Evolutionary conservation across 192 early-diverging fungal species (phyloP), one percentile per base, ranked within the genome.

Genomic region (Glomus cerebriforme): DNA sequence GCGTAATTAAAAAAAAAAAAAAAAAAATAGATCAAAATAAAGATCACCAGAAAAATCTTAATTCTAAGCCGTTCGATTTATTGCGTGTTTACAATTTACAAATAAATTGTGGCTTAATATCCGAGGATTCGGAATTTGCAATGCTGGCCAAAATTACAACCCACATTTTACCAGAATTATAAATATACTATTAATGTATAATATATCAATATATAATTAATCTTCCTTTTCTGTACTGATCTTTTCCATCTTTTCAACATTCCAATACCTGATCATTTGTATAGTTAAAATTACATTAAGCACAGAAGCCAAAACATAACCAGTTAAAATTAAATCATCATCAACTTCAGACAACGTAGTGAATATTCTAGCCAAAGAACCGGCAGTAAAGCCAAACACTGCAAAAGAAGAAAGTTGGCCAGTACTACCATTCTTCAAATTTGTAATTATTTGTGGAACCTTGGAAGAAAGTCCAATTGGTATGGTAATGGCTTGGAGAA

Each of bases 351-450:
- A 92, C 81, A 97, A 77, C 12, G 98, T 98, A 7, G 97, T 99
- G 80, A 93, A 96, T 4, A 98, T 87, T 70, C 98, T 89, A 5
- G 97, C 98, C 1, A 91, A 85, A 7, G 90, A 89, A 39, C 97
- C 98, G 31, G 93, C 83, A 81, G 94, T 95, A 79, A 96, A 95
- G 81, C 96, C 92, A 80, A 95, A 89, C 19, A 95, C 90, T 1
- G 98, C 93, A 83, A 99, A 93, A 10, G 91, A 92, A 31, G 96
- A 96, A 13, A 99, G 84, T 97, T 96, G 95, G 24, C 98, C 98
- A 17, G 97, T 97, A 66, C 89, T 92, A 34, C 90, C 86, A 82
- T 94, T 95, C 66, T 86, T 86, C 91, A 93, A 85, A 85, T 96
- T 99, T 70, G 90, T 87, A 65, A 87, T 88, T 45, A 98, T 96